Conservation (phyloP, 2,329 filamentous ascomycete species). For the Rhynchosporium agropyri region DNA sequence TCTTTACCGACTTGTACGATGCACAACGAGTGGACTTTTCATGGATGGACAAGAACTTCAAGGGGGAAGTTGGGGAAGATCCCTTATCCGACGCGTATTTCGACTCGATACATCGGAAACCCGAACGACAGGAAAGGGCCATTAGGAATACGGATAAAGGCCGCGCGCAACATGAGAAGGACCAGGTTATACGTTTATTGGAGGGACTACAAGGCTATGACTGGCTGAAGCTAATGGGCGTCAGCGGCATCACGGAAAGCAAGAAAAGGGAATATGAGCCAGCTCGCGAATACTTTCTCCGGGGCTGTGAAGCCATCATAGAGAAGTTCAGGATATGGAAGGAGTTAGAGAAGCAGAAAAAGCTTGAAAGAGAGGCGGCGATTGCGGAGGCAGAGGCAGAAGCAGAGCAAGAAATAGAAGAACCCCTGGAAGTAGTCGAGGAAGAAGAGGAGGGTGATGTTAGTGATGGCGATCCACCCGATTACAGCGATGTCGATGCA, state of each 20-base stretch:
- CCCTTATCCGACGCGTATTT: constrained; percentile 60
- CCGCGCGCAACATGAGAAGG: constrained; percentile 66
- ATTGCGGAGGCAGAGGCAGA: constrained; percentile 45
- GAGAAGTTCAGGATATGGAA: constrained; percentile 89
- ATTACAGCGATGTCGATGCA: constrained; percentile 71
- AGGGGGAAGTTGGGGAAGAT: constrained; percentile 48
- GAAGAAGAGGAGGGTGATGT: constrained; percentile 45
- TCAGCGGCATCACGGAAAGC: constrained; percentile 77
- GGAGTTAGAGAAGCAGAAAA: constrained; percentile 83
- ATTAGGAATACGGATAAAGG: constrained; percentile 67
- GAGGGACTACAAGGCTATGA: constrained; percentile 88
- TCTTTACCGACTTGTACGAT: constrained; percentile 60
- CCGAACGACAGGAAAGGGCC: constrained; percentile 62
- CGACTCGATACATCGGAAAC: constrained; percentile 57
- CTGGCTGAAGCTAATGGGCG: constrained; percentile 90
- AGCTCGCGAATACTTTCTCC: constrained; percentile 82
- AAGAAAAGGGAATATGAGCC: constrained; percentile 86
- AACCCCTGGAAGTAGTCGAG: constrained; percentile 49
- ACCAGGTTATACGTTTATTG: constrained; percentile 66
- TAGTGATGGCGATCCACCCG: constrained; percentile 57
- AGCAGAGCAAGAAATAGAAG: constrained; percentile 66
- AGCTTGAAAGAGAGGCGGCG: constrained; percentile 72
- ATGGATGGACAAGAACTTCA: constrained; percentile 51
- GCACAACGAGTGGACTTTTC: constrained; percentile 59
- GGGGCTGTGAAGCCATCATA: constrained; percentile 77